A percentile compares a stretch with the other conserved stretches of the same genome.
These are phyloP conservation scores for Picochlorum sp. DNA, from an alignment of 139 green algal genomes.

Conservation along the genomic window DNA sequence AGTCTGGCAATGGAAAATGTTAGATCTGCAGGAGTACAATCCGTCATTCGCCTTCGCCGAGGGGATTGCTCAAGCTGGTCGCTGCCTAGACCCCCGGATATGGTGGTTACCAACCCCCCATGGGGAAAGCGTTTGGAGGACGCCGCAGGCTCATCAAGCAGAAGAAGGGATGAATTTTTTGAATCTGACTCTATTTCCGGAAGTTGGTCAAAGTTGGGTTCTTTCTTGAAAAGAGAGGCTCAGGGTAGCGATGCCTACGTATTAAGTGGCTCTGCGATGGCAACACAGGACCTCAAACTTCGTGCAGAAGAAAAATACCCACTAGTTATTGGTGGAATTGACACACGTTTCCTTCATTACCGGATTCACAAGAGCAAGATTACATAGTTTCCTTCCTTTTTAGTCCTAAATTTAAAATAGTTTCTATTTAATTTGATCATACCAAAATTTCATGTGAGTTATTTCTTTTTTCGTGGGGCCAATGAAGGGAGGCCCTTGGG, in stretches of 20 bases:
- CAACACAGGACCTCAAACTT: conserved; percentile 45
- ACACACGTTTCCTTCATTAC: conserved; percentile 54
- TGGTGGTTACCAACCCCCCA: conserved; percentile 82
- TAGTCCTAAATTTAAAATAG: background rate
- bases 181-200: no score
- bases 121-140: conserved; percentile 65
- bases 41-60: conserved; percentile 23
- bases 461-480: conserved; percentile 24
- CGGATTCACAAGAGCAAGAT: background rate
- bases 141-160: background rate
- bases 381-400: background rate
- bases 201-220: conserved; percentile 43
- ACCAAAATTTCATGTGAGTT: background rate
- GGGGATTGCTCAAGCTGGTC: conserved; percentile 30
- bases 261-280: conserved; percentile 46
- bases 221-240: conserved; percentile 43
- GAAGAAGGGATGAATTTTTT: background rate
- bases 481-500: conserved; percentile 29
- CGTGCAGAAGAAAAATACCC: conserved; percentile 28
- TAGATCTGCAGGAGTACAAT: conserved; percentile 21
- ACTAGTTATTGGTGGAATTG: conserved; percentile 54
- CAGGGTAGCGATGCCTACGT: conserved; percentile 28
- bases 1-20: conserved; percentile 30
- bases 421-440: background rate
- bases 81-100: conserved; percentile 20